Evolutionary conservation across 768 basidiomycete species (phyloP).

Genomic region (Russula emetica): DNA sequence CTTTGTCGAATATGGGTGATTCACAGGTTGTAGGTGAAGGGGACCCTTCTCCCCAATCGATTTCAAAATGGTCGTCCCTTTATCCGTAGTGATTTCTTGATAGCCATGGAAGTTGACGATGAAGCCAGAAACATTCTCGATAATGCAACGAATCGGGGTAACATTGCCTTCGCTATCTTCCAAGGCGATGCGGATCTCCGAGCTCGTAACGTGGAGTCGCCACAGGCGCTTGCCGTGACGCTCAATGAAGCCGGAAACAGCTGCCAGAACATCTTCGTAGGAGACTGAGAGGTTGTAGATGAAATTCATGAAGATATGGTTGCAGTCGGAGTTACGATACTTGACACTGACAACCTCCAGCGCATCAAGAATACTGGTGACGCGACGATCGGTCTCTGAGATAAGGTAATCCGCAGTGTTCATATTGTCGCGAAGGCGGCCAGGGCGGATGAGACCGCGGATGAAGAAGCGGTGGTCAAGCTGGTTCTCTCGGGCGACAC

Average conservation of each 20-base stretch:
- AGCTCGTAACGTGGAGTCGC: conserved; percentile 96
- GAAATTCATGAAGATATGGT: conserved; percentile 99
- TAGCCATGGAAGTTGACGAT: conserved; percentile 98
- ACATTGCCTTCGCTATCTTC: conserved; percentile 95
- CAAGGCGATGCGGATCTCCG: conserved; percentile 91
- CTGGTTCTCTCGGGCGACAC: conserved; percentile 90
- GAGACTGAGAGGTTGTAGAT: conserved; percentile 93
- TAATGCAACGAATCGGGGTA: conserved; percentile 94
- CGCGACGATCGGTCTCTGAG: conserved; percentile 95
- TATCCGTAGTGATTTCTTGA: conserved; percentile 96
- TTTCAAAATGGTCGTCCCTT: conserved; percentile 91
- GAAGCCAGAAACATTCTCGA: conserved; percentile 98
- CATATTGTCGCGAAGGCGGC: conserved; percentile 87
- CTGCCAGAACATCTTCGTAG: conserved; percentile 94
- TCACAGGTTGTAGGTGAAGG: conserved; percentile 91
- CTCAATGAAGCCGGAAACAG: conserved; percentile 98
- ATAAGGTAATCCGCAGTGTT: conserved; percentile 97
- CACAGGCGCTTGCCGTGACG: conserved; percentile 97
- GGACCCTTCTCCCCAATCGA: conserved; percentile 98
- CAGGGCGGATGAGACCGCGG: conserved; percentile 92
- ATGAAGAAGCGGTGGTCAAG: conserved; percentile 98
- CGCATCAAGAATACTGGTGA: conserved; percentile 90
- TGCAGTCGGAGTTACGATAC: conserved; percentile 91
- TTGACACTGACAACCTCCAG: conserved; percentile 90
- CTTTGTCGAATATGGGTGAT: conserved; percentile 91